These are phyloP conservation scores for Saccharomycopsis selenospora DNA, from an alignment of 805 yeast genomes.

Conservation along the genomic window DNA sequence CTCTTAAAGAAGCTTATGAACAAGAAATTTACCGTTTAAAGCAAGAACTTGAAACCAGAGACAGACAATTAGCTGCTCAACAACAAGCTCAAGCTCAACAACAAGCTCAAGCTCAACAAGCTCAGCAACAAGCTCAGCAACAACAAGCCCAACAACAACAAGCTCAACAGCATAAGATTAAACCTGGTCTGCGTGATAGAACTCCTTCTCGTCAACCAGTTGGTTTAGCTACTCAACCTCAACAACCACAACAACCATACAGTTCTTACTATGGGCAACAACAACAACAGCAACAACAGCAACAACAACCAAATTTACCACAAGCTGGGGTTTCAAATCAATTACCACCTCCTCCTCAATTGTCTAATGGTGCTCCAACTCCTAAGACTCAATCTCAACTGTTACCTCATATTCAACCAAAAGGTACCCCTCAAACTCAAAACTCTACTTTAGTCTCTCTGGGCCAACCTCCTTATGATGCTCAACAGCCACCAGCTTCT, in stretches of 20 bases:
- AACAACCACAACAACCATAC: constrained; percentile 11
- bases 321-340: constrained; percentile 22
- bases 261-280: constrained; percentile 10
- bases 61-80: constrained; percentile 45
- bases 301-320: constrained; percentile 19
- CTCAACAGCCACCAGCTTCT: background rate
- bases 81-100: constrained; percentile 38
- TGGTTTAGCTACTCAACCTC: constrained; percentile 15
- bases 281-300: constrained; percentile 22
- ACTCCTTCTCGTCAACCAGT: constrained; percentile 12
- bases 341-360: constrained; percentile 27
- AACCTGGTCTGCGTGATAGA: constrained; percentile 7
- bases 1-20: constrained; percentile 92
- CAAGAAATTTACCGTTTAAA: constrained; percentile 84
- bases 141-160: constrained; percentile 27
- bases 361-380: constrained; percentile 19
- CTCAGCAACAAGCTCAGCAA: constrained; percentile 25
- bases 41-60: constrained; percentile 76
- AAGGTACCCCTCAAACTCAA: constrained; percentile 9
- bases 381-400: constrained; percentile 19
- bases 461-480: constrained; percentile 6
- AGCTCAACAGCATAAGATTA: constrained; percentile 22
- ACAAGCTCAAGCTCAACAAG: constrained; percentile 25
- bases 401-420: constrained; percentile 6
- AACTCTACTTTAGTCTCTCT: constrained; percentile 3